These are phyloP conservation scores for Calonectria hongkongensis DNA, from an alignment of 2,329 filamentous ascomycete genomes.

Conservation along the genomic window DNA sequence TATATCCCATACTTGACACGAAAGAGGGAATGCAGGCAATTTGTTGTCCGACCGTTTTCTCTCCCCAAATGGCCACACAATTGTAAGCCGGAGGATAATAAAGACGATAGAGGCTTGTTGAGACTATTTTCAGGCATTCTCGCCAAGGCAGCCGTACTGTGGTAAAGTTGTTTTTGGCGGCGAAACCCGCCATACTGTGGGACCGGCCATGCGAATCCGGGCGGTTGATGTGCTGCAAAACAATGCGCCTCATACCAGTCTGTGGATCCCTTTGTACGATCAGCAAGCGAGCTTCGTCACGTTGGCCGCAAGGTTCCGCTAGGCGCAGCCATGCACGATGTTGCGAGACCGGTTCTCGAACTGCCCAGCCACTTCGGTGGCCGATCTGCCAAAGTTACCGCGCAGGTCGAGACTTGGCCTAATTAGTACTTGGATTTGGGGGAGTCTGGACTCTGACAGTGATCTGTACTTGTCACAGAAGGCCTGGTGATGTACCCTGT, in stretches of 20 bases:
- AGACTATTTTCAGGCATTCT: background rate
- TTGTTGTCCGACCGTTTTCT: background rate
- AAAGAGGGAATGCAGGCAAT: constrained; percentile 1
- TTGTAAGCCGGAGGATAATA: background rate
- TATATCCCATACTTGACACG: background rate
- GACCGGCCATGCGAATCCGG: constrained; percentile 11
- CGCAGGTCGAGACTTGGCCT: background rate
- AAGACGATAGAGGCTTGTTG: background rate
- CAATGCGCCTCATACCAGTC: constrained; percentile 25
- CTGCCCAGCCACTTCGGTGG: background rate
- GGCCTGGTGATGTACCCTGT: background rate
- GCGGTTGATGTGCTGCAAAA: background rate
- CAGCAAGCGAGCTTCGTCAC: background rate
- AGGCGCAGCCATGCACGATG: background rate
- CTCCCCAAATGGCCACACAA: background rate
- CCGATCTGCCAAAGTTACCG: background rate
- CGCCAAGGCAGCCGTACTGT: background rate
- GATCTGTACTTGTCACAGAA: background rate
- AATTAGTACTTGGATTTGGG: no score
- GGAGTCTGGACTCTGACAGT: background rate
- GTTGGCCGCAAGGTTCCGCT: background rate
- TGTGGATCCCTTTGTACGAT: background rate
- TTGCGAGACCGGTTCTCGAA: constrained; percentile 1
- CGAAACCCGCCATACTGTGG: background rate
- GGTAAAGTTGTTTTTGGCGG: background rate